These are phyloP conservation scores for Tylopilus sp. DNA, from an alignment of 1,284 basidiomycete species.

Conservation along the genomic window DNA sequence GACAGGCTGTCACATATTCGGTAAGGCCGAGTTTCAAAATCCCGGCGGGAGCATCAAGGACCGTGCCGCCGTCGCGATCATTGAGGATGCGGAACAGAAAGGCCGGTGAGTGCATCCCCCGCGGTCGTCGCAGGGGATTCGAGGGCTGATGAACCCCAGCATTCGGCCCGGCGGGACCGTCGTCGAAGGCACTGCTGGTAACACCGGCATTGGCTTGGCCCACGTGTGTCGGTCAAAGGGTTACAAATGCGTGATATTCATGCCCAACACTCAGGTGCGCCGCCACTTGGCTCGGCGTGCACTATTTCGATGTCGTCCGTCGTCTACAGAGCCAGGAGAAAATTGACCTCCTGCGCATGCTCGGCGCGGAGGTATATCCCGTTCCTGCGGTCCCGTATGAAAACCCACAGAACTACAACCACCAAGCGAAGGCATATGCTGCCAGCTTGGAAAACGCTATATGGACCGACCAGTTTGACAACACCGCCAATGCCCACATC, in stretches of 20 bases:
- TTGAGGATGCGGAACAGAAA: slow-evolving; percentile 84
- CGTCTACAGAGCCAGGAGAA: slow-evolving; percentile 83
- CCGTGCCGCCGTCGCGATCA: slow-evolving; percentile 87
- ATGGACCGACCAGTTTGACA: slow-evolving; percentile 99
- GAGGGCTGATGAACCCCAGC: slow-evolving; percentile 37
- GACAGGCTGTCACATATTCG: slow-evolving; percentile 85
- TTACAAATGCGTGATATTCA: slow-evolving; percentile 99
- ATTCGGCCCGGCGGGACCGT: slow-evolving; percentile 90
- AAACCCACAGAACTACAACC: slow-evolving; percentile 96
- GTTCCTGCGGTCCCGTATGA: slow-evolving; percentile 97
- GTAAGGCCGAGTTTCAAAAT: slow-evolving; percentile 97
- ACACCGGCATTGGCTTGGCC: slow-evolving; percentile 95
- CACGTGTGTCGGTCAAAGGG: slow-evolving; percentile 91
- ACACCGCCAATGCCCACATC: slow-evolving; percentile 81
- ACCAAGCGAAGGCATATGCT: slow-evolving; percentile 91
- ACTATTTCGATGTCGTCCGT: not conserved
- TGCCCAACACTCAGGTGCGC: slow-evolving; percentile 89
- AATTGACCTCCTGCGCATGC: slow-evolving; percentile 94
- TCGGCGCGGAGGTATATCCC: slow-evolving; percentile 92
- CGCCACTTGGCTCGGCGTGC: not conserved
- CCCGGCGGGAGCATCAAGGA: slow-evolving; percentile 99
- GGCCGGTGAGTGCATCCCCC: slow-evolving; percentile 53
- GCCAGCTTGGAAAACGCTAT: slow-evolving; percentile 81
- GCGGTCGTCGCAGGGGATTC: not conserved
- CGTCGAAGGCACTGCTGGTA: slow-evolving; percentile 98